These are phyloP conservation scores for Penicillium sp. DNA, from an alignment of 2,329 filamentous ascomycete species.

Conservation along the genomic window DNA sequence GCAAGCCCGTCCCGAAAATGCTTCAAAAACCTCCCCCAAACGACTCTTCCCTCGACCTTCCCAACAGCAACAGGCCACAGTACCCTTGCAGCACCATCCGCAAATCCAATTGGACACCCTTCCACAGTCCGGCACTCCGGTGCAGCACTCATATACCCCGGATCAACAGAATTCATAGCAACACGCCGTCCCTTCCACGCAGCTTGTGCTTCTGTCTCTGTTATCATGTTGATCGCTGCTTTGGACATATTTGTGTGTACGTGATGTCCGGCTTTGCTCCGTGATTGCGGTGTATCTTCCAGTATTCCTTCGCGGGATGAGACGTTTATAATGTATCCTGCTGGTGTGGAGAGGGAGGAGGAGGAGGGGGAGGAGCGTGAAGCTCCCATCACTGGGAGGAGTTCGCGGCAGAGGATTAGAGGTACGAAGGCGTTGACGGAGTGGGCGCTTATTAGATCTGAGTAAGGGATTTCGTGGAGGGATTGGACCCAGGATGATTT, in stretches of 20 bases:
- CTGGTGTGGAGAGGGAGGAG: background rate
- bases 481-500: slow-evolving; percentile 32
- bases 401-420: slow-evolving; percentile 33
- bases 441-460: slow-evolving; percentile 34
- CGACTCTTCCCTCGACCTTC: slow-evolving; percentile 8
- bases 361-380: background rate
- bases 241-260: slow-evolving; percentile 39
- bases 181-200: slow-evolving; percentile 26
- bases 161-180: slow-evolving; percentile 35
- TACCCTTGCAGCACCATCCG: slow-evolving; percentile 32
- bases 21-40: slow-evolving; percentile 20
- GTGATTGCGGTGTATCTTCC: slow-evolving; percentile 15
- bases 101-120: slow-evolving; percentile 31
- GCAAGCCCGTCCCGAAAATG: slow-evolving; percentile 16
- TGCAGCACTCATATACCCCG: slow-evolving; percentile 34
- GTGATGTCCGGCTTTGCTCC: slow-evolving; percentile 27
- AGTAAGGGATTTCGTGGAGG: slow-evolving; percentile 33
- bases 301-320: slow-evolving; percentile 34
- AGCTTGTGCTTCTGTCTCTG: slow-evolving; percentile 29
- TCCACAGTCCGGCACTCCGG: slow-evolving; percentile 25
- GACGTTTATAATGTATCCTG: slow-evolving; percentile 24
- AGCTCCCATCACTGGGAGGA: slow-evolving; percentile 18
- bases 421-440: slow-evolving; percentile 34
- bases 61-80: slow-evolving; percentile 31
- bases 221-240: slow-evolving; percentile 37